A percentile compares a stretch with the other conserved stretches of the same genome.
phyloP scores from a whole-genome alignment of 805 yeast species.

The Ogataea angusta region DNA sequence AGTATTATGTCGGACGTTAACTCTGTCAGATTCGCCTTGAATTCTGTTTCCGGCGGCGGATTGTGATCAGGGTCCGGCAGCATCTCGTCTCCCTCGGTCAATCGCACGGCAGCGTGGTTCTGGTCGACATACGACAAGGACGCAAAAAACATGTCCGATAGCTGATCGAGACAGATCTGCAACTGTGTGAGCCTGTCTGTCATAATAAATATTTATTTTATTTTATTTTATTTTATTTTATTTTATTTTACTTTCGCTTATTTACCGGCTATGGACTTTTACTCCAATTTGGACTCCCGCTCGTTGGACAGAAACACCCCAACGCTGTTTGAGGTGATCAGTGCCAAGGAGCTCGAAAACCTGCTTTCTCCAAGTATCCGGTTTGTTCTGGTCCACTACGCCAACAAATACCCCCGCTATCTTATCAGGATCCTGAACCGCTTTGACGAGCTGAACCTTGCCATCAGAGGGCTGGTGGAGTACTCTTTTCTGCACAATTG shows the following conservation, averaged over 20 bases:
- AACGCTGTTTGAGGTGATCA: slow-evolving; percentile 82
- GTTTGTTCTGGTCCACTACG: slow-evolving; percentile 75
- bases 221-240: not conserved
- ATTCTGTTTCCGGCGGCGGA: slow-evolving; percentile 33
- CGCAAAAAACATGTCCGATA: slow-evolving; percentile 76
- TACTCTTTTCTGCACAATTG: slow-evolving; percentile 64
- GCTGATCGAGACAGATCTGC: slow-evolving; percentile 78
- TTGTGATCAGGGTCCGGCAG: slow-evolving; percentile 62
- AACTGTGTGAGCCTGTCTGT: slow-evolving; percentile 87
- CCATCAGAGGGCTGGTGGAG: slow-evolving; percentile 64
- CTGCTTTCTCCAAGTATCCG: slow-evolving; percentile 80
- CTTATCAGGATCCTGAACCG: slow-evolving; percentile 57
- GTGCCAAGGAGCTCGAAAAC: slow-evolving; percentile 73
- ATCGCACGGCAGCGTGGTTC: slow-evolving; percentile 59
- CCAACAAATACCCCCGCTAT: slow-evolving; percentile 71
- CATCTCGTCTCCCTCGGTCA: slow-evolving; percentile 48
- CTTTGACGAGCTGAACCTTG: slow-evolving; percentile 73
- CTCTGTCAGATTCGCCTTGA: slow-evolving; percentile 59
- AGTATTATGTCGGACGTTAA: slow-evolving; percentile 79
- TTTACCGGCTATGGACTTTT: slow-evolving; percentile 60
- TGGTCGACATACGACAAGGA: slow-evolving; percentile 77
- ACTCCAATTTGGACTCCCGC: slow-evolving; percentile 73
- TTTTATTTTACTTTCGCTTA: slow-evolving; percentile 1
- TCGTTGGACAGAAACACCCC: slow-evolving; percentile 74
- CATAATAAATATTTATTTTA: slow-evolving; percentile 42